Evolutionary conservation across 441 rosid species (phyloP).

Genomic region (Lepidium campestre): DNA sequence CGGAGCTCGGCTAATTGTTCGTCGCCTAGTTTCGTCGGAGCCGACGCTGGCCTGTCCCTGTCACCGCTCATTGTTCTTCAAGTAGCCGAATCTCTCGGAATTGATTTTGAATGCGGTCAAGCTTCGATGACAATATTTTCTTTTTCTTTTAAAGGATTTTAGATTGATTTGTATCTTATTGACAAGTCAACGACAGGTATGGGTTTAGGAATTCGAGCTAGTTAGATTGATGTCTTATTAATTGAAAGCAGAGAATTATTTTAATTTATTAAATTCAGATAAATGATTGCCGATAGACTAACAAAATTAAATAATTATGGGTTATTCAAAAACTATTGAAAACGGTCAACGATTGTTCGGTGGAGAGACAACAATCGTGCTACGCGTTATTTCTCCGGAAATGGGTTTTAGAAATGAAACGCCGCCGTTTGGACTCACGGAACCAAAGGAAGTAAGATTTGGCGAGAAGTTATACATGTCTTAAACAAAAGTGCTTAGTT

Average conservation of each 20-base stretch:
- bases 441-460: neutral
- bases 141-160: too few relatives aligned
- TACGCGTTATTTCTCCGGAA: neutral
- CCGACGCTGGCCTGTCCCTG: constrained; percentile 5
- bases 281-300: neutral
- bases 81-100: neutral
- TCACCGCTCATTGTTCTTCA: constrained; percentile 17
- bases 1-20: constrained; percentile 32
- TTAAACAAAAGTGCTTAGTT: neutral
- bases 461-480: neutral
- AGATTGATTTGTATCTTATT: constrained; percentile 5
- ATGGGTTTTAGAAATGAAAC: neutral
- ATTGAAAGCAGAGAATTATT: neutral
- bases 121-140: too few relatives aligned
- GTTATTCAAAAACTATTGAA: neutral
- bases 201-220: neutral
- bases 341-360: constrained; percentile 16
- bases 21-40: constrained; percentile 27
- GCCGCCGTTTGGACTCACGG: too few relatives aligned
- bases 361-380: constrained; percentile 16
- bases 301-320: neutral
- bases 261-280: neutral
- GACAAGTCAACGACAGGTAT: constrained; percentile 28
- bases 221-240: neutral
- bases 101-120: constrained; percentile 1